phyloP scores from a whole-genome alignment of 78 protist species.

The Thecamonas trahens region DNA sequence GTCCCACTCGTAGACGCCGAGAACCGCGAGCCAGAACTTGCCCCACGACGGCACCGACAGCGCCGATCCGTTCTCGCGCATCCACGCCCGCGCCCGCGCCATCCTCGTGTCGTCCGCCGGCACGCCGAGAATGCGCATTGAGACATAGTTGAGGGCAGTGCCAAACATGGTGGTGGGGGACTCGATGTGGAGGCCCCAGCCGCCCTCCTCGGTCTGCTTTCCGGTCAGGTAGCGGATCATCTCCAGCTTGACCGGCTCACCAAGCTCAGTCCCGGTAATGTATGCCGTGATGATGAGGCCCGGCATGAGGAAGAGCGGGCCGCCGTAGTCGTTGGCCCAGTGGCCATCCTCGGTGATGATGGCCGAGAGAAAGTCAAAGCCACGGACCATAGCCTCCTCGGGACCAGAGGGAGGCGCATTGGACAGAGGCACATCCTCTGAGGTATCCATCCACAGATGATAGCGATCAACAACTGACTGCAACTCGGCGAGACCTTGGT shows the following conservation, averaged over 20 bases:
- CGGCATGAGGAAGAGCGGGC: conserved; percentile 86
- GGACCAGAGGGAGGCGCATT: too few relatives aligned
- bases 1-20: conserved; percentile 62
- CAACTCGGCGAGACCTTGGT: neutral
- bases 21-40: conserved; percentile 74
- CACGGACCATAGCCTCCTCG: conserved; percentile 27
- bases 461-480: too few relatives aligned
- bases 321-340: conserved; percentile 92
- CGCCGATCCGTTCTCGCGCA: conserved; percentile 17
- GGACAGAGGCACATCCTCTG: too few relatives aligned
- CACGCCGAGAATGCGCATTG: conserved; percentile 74
- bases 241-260: conserved; percentile 26
- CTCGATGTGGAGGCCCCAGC: conserved; percentile 67
- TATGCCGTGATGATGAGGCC: conserved; percentile 58
- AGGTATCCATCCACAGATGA: too few relatives aligned
- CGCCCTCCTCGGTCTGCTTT: conserved; percentile 6
- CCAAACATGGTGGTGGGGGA: conserved; percentile 79
- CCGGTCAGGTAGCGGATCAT: conserved; percentile 56
- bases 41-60: conserved; percentile 80
- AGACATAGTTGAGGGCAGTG: conserved; percentile 67
- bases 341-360: conserved; percentile 78
- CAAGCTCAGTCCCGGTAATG: conserved; percentile 35
- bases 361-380: conserved; percentile 23
- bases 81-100: conserved; percentile 37
- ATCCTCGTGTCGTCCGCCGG: conserved; percentile 26